Base-by-base conservation (phyloP, 2,329 filamentous ascomycete genomes). In the Microsporum audouinii region DNA sequence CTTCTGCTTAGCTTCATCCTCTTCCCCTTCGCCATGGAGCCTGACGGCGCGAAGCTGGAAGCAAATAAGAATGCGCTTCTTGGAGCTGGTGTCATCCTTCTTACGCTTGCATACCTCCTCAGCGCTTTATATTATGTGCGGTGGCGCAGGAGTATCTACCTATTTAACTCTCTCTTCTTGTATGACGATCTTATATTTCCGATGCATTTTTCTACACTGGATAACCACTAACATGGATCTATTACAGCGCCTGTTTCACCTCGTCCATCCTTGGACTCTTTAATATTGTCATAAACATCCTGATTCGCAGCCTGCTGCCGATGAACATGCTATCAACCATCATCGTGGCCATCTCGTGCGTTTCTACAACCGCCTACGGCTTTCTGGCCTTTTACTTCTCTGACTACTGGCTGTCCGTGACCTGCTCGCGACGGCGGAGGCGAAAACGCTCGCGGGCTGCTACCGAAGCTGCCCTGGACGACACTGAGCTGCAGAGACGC, bases 401-500 rank as follows among this genome's bases (percentile, higher is more conserved):
- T 34, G n/a, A 39, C 49, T 17, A 23, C 45, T 29, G 45, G 59
- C 14, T 6, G 27, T 17, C 39, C 34, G n/a, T 27, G 34, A 27
- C 39, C 49, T 12, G 53, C 43, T 4, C 55, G 60, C 23, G 43
- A 63, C 41, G 61, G 58, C 31, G 61, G 34, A 29, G 62, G 23
- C 36, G 17, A 8, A 39, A 29, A 12, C 12, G 14, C 5, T 17
- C 55, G 3, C 27, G 31, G 17, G 55, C 55, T 33, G 12, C 55
- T 5, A 56, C 39, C 34, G 61, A 59, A 41, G 67, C 64, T 0
- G 63, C 64, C 3, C 62, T 69, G 3, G 61, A 73, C 45, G 72
- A 68, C 2, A 71, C 72, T 27, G 74, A 76, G 58, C 73, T 76
- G 58, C 70, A 73, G 66, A 72, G 75, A 59, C 72, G 75, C 38